Conservation (phyloP, 108 stramenopile species). For the Aurantiochytrium sp. region DNA sequence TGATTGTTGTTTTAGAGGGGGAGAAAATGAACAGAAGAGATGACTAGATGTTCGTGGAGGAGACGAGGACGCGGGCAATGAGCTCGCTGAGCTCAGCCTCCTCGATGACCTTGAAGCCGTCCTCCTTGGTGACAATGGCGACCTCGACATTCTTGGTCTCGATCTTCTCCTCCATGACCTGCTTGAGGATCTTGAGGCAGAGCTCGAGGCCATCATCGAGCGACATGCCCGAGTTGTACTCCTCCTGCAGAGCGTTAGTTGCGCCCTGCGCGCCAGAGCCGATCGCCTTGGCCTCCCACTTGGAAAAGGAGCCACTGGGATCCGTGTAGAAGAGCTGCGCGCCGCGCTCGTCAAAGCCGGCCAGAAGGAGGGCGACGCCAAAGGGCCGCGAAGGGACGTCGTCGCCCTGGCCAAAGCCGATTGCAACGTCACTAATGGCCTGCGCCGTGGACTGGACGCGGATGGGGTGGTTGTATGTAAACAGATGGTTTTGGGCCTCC, state of each 20-base stretch:
- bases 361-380: slow-evolving; percentile 94
- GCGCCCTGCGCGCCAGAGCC: slow-evolving; percentile 95
- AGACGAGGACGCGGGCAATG: neutral
- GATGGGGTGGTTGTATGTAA: slow-evolving; percentile 96
- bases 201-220: slow-evolving; percentile 88
- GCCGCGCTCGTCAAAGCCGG: slow-evolving; percentile 86
- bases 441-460: slow-evolving; percentile 96
- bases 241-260: slow-evolving; percentile 85
- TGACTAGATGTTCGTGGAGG: neutral
- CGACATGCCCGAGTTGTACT: slow-evolving; percentile 84
- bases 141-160: slow-evolving; percentile 89
- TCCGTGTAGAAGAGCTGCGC: slow-evolving; percentile 96
- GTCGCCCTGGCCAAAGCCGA: slow-evolving; percentile 96
- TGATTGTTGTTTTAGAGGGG: too few species aligned
- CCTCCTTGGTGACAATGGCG: slow-evolving; percentile 69
- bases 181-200: slow-evolving; percentile 83
- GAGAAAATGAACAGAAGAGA: neutral
- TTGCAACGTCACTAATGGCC: slow-evolving; percentile 94
- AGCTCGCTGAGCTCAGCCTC: neutral
- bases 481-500: slow-evolving; percentile 97
- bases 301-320: slow-evolving; percentile 91
- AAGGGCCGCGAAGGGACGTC: slow-evolving; percentile 80
- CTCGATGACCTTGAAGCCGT: neutral
- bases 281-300: slow-evolving; percentile 99
- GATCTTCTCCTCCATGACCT: slow-evolving; percentile 99